Evolutionary conservation across 2,329 filamentous ascomycete species (phyloP), one percentile per base, ranked within the genome.

Genomic region (Intubia oerlemansii): DNA sequence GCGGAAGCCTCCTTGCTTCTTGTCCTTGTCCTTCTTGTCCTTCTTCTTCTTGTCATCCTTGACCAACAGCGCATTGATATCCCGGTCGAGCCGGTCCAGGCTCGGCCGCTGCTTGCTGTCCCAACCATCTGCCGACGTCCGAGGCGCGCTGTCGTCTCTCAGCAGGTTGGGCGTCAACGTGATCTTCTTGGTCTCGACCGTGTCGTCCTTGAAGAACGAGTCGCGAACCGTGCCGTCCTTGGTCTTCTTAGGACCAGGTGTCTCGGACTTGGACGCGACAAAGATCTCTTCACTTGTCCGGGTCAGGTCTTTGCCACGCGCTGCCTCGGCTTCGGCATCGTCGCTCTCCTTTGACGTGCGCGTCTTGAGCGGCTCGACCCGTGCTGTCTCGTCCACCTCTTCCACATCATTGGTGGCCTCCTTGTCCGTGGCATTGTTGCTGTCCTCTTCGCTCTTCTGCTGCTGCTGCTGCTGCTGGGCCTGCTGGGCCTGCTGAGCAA

Each of bases 141-240:
- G 48, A 10, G 51, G 39, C 23, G 57, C 22, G 4, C 10, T 51
- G 40, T 93, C 84, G 39, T 95, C 85, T 24, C 85, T 72, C 23
- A 95, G 56, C 30, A 98, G 54, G 40, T 91, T 91, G 2, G 88
- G 88, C 4, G 88, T 98, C 25, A 98, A 64, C 1, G 84, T 91
- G 39, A 98, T 95, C 55, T 95, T 95, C 50, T 90, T 82, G 3
- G 88, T 93, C 50, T 95, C 88, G 21, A 81, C 76, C 18, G 69
- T 81, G 44, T 98, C 85, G 44, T 95, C 88, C 49, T 82, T 91
- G 59, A 93, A 93, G 58, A 95, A 93, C 1, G 85, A 92, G 50
- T 95, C 85, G 37, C 85, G 68, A 25, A 92, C 65, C 14, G 78
- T 85, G 24, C 82, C 82, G 41, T 91, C 90, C 37, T 75, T 69